A percentile compares a stretch with the other conserved stretches of the same genome.
Evolutionary conservation across 441 rosid genomes (phyloP).

Genomic region (Kokia cookei): DNA sequence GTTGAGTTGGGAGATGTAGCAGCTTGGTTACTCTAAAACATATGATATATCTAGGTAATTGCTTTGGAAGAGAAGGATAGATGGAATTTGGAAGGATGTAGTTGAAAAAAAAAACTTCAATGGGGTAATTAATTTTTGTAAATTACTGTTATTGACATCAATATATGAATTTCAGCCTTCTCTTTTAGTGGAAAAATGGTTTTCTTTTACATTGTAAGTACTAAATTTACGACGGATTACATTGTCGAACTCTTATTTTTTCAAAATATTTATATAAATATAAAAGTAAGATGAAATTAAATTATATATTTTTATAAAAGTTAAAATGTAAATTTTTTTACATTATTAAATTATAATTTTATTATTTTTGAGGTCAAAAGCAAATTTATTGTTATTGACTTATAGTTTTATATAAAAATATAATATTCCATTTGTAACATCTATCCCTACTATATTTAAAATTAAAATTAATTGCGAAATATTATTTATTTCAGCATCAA

Average conservation of each 20-base stretch:
- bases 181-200: constrained; percentile 15
- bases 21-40: constrained; percentile 39
- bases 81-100: constrained; percentile 22
- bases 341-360: too few relatives aligned
- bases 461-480: too few relatives aligned
- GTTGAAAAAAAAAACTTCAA: constrained; percentile 16
- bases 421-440: too few relatives aligned
- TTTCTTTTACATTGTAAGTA: constrained; percentile 28
- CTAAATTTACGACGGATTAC: too few relatives aligned
- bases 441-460: too few relatives aligned
- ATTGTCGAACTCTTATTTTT: too few relatives aligned
- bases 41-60: constrained; percentile 40
- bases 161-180: constrained; percentile 27
- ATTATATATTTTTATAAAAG: too few relatives aligned
- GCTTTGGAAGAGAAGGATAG: constrained; percentile 1
- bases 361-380: too few relatives aligned
- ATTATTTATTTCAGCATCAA: too few relatives aligned
- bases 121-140: constrained; percentile 36
- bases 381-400: too few relatives aligned
- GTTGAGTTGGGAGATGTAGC: constrained; percentile 63
- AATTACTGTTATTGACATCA: constrained; percentile 42
- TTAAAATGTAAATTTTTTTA: too few relatives aligned
- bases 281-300: background rate
- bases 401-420: too few relatives aligned
- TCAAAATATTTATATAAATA: background rate